phyloP scores from a whole-genome alignment of 768 basidiomycete species.

The Tulasnella sp. region DNA sequence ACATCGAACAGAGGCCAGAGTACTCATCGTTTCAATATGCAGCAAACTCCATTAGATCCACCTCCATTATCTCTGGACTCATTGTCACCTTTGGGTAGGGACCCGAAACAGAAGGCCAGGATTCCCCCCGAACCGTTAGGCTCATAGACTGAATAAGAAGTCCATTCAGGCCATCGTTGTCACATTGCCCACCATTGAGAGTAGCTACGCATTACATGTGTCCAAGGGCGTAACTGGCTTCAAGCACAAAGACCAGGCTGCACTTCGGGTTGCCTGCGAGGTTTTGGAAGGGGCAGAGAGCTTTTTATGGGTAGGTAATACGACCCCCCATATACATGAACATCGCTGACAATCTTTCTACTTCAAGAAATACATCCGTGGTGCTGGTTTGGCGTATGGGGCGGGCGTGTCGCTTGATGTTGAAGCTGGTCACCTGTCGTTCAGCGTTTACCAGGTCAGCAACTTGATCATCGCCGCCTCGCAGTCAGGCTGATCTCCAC shows the following conservation, averaged over 20 bases:
- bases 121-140: background rate
- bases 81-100: slow-evolving; percentile 60
- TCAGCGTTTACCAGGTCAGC: slow-evolving; percentile 54
- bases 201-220: slow-evolving; percentile 68
- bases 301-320: slow-evolving; percentile 69
- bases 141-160: slow-evolving; percentile 5
- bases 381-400: slow-evolving; percentile 91
- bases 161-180: slow-evolving; percentile 62
- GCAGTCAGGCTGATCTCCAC: background rate
- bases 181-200: slow-evolving; percentile 88
- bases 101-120: slow-evolving; percentile 56
- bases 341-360: background rate
- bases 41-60: too few relatives aligned
- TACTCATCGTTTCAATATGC: too few relatives aligned
- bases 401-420: slow-evolving; percentile 60
- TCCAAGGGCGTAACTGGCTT: slow-evolving; percentile 71
- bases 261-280: slow-evolving; percentile 71
- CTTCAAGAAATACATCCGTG: slow-evolving; percentile 69
- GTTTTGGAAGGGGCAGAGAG: slow-evolving; percentile 89
- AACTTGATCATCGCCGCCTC: background rate
- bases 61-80: slow-evolving; percentile 55
- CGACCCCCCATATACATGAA: background rate
- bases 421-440: slow-evolving; percentile 65
- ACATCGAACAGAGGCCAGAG: too few relatives aligned
- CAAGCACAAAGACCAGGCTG: slow-evolving; percentile 69